These are phyloP conservation scores for Chrysochromulina parva DNA, from an alignment of 78 protist species.

Conservation along the genomic window DNA sequence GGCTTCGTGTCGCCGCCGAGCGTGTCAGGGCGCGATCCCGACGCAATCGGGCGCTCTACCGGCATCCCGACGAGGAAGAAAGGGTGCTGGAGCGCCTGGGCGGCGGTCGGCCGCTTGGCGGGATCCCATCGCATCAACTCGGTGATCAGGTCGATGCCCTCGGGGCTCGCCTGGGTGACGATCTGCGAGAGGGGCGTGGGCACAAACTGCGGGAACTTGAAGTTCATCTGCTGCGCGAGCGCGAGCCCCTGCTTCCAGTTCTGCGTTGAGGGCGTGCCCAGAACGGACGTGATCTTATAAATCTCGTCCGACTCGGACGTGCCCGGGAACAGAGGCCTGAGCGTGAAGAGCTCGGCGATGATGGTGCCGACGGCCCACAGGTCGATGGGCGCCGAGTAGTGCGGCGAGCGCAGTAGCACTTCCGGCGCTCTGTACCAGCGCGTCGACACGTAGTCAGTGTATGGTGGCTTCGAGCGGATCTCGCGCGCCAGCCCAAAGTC, in stretches of 20 bases:
- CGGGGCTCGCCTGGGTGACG: slow-evolving; percentile 73
- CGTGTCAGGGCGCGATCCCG: not conserved
- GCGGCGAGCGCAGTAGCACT: slow-evolving; percentile 77
- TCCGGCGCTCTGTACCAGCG: slow-evolving; percentile 99
- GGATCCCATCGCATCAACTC: slow-evolving; percentile 87
- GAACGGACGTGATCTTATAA: slow-evolving; percentile 75
- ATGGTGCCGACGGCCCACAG: slow-evolving; percentile 91
- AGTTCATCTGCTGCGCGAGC: slow-evolving; percentile 71
- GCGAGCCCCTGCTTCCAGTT: slow-evolving; percentile 80
- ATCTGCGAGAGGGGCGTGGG: slow-evolving; percentile 57
- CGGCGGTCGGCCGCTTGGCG: slow-evolving; percentile 81
- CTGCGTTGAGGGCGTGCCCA: slow-evolving; percentile 84
- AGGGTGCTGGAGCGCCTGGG: slow-evolving; percentile 78
- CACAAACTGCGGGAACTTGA: slow-evolving; percentile 75
- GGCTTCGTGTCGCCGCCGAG: not conserved
- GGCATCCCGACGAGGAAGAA: slow-evolving; percentile 62
- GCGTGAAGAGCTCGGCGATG: slow-evolving; percentile 93
- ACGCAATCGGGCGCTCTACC: not conserved
- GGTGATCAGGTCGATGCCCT: slow-evolving; percentile 83
- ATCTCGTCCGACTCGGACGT: slow-evolving; percentile 87
- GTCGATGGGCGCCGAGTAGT: slow-evolving; percentile 82
- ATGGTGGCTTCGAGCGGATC: slow-evolving; percentile 91
- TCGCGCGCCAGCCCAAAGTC: slow-evolving; percentile 97
- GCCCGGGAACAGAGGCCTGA: slow-evolving; percentile 94
- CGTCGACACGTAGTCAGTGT: slow-evolving; percentile 95